A percentile compares a stretch with the other conserved stretches of the same genome.
phyloP scores from a whole-genome alignment of 2,329 filamentous ascomycete species.

The Geosmithia putterillii region DNA sequence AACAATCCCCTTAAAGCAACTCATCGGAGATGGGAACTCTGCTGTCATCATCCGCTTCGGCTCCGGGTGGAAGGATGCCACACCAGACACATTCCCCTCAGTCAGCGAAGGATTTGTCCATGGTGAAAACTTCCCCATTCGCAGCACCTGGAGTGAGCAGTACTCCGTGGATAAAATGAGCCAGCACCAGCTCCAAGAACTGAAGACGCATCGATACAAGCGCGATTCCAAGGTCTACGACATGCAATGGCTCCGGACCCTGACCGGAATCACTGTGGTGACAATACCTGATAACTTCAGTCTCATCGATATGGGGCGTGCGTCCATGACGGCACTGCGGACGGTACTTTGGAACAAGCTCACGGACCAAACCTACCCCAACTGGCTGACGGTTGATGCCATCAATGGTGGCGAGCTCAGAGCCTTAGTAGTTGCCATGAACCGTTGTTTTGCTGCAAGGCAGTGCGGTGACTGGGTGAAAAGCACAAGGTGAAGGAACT shows the following conservation, averaged over 20 bases:
- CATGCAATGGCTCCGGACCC: conserved; percentile 14
- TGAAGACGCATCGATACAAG: conserved; percentile 5
- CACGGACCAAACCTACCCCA: conserved; percentile 13
- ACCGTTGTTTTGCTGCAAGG: conserved; percentile 15
- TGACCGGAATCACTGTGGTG: conserved; percentile 3
- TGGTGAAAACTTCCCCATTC: conserved; percentile 10
- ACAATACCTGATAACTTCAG: conserved; percentile 2
- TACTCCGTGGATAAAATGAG: conserved; percentile 4
- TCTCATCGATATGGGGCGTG: conserved; percentile 7
- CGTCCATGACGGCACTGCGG: conserved; percentile 4
- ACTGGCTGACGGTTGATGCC: conserved; percentile 17
- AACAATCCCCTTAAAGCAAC: conserved; percentile 8
- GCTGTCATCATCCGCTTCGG: conserved; percentile 16
- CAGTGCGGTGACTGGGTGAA: conserved; percentile 9
- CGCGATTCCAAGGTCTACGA: conserved; percentile 8
- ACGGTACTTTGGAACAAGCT: conserved; percentile 3
- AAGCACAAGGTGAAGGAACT: not conserved
- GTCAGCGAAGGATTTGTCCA: conserved; percentile 14
- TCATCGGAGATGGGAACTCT: conserved; percentile 12
- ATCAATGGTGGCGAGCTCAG: conserved; percentile 12
- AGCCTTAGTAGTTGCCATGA: conserved; percentile 13
- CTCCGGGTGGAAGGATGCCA: conserved; percentile 8
- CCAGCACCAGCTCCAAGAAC: conserved; percentile 8
- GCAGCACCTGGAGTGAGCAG: conserved; percentile 11
- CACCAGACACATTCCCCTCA: conserved; percentile 10